Evolutionary conservation across 345 rosid species (phyloP), one percentile per base, ranked within the genome.

Genomic region (Citrus reticulata): DNA sequence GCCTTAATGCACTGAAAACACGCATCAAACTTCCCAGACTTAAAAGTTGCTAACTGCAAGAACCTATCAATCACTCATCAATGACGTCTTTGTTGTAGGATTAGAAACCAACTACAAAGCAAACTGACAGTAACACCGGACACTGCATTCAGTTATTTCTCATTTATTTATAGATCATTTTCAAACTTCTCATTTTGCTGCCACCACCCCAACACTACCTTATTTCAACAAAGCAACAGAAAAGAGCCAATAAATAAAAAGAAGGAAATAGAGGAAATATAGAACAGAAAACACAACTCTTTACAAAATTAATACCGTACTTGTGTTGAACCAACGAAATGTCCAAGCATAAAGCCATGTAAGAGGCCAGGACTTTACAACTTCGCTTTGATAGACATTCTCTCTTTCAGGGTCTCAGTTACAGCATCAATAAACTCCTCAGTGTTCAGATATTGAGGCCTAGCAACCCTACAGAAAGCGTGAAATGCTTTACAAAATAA

Each of bases 341-440:
- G 16, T 39, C 14, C 37, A 29, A 14, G 60, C 29, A 64, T 14
- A 6, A 64, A 64, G 7, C 73, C 29, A 6, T 9, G 14, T 77
- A 42, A 46, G 73, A 57, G 11, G 6, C n/a, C 24, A 32, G n/a
- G 22, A 32, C 32, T 76, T 55, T 64, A 80, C 62, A 83, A 62
- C 61, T 74, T 81, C 19, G 84, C 72, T 80, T 81, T 75, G 76
- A 66, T 68, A 78, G 81, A 59, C 73, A 92, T 74, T 74, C 86
- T 89, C 71, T 77, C 80, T 72, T 84, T 87, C 73, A 91, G 84
- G 83, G 88, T 92, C 72, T 83, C 86, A 16, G 91, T 94, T 59
- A 92, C 93, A 29, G 91, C 90, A 66, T 91, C 95, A 49, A 92
- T 88, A 86, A 92, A 92, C 83, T 91, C 91, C 76, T 91, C 93